Conservation (phyloP, 345 rosid species). For the Murraya paniculata region DNA sequence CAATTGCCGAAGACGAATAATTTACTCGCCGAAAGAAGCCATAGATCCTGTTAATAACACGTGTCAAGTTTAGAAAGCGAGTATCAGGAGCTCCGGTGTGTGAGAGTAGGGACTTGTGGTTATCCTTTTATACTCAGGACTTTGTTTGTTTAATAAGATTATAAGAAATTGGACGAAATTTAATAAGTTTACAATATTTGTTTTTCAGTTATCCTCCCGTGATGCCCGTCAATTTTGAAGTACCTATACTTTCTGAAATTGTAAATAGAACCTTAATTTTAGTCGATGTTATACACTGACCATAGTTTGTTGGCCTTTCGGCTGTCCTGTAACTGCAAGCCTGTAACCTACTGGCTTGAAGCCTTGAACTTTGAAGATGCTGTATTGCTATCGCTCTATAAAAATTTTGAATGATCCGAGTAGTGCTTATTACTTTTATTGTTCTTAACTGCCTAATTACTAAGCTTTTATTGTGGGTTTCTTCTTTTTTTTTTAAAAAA, state of each 20-base stretch:
- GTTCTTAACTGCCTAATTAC: too few species aligned
- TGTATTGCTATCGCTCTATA: too few species aligned
- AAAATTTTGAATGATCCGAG: too few species aligned
- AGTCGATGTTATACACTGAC: background rate
- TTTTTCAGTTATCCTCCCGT: background rate
- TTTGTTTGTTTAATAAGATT: too few species aligned
- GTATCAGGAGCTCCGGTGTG: background rate
- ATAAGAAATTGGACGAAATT: background rate
- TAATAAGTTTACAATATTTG: background rate
- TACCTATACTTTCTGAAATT: background rate
- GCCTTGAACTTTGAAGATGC: too few species aligned
- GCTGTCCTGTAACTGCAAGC: background rate
- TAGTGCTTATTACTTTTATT: too few species aligned
- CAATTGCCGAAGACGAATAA: too few species aligned
- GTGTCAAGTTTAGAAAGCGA: background rate
- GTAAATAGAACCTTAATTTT: background rate
- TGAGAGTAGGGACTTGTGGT: background rate
- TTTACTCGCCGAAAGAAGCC: background rate
- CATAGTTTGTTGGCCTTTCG: background rate
- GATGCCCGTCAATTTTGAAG: slow-evolving; percentile 6
- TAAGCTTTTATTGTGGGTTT: too few species aligned
- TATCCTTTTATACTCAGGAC: background rate
- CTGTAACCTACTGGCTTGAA: too few species aligned
- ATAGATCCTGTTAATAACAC: background rate
- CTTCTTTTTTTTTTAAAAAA: too few species aligned